A percentile compares a stretch with the other conserved stretches of the same genome.
Evolutionary conservation across 2,329 filamentous ascomycete species (phyloP).

Genomic region (Biscogniauxia sp.): DNA sequence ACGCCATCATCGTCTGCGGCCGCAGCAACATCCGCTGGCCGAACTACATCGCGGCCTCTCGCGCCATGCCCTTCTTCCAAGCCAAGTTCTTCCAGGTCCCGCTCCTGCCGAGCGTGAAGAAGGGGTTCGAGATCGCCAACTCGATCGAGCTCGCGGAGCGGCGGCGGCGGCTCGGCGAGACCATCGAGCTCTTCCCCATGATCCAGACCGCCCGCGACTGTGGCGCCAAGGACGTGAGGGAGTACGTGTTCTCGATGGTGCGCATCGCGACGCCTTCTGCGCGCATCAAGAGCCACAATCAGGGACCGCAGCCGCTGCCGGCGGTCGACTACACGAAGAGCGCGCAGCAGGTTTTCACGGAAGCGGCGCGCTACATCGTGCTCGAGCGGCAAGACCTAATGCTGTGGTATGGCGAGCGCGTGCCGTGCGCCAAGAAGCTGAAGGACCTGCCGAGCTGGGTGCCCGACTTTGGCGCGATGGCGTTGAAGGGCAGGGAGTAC

Average conservation of each 20-base stretch:
- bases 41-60: conserved; percentile 18
- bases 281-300: conserved; percentile 11
- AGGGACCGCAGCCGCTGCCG: conserved; percentile 20
- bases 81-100: conserved; percentile 20
- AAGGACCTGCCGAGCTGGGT: conserved; percentile 24
- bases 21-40: conserved; percentile 22
- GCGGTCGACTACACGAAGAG: conserved; percentile 22
- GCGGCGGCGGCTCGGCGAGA: conserved; percentile 13
- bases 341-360: conserved; percentile 18
- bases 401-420: conserved; percentile 18
- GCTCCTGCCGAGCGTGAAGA: conserved; percentile 11
- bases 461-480: conserved; percentile 18
- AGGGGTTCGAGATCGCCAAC: conserved; percentile 12
- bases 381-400: conserved; percentile 25
- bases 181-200: conserved; percentile 25
- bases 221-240: conserved; percentile 16
- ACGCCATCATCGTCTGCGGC: conserved; percentile 20
- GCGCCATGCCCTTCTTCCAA: conserved; percentile 17
- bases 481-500: background rate
- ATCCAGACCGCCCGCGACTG: conserved; percentile 22
- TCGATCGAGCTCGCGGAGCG: conserved; percentile 21
- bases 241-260: conserved; percentile 23
- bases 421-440: conserved; percentile 15
- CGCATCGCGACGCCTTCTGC: conserved; percentile 18
- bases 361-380: conserved; percentile 20